phyloP scores from a whole-genome alignment of 192 early-diverging fungal species.

The Podila clonocystis region DNA sequence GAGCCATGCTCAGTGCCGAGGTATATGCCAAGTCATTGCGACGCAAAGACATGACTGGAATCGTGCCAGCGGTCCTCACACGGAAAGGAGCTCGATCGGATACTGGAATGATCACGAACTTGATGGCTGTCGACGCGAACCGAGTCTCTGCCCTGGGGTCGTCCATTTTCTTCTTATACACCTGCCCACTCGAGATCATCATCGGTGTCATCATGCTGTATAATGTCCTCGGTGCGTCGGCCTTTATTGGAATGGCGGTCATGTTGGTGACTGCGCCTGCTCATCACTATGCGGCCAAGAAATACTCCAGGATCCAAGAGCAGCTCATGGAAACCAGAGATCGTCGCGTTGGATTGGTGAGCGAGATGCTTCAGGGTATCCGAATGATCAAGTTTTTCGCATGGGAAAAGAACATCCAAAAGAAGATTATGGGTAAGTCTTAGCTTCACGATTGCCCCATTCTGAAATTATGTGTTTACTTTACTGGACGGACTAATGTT shows the following conservation, averaged over 20 bases:
- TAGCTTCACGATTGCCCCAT: background rate
- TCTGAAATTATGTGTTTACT: too few species aligned
- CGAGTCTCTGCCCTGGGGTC: slow-evolving; percentile 67
- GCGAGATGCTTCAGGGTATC: slow-evolving; percentile 83
- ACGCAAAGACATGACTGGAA: slow-evolving; percentile 55
- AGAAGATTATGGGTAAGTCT: slow-evolving; percentile 68
- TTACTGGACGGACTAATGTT: too few species aligned
- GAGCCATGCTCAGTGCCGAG: slow-evolving; percentile 61
- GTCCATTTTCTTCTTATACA: slow-evolving; percentile 72
- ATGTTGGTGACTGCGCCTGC: slow-evolving; percentile 74
- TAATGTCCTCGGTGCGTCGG: slow-evolving; percentile 77
- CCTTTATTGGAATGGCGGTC: slow-evolving; percentile 80
- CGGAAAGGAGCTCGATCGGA: slow-evolving; percentile 33
- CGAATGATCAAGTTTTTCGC: slow-evolving; percentile 91
- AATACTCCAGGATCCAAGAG: slow-evolving; percentile 63
- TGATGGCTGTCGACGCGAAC: slow-evolving; percentile 80
- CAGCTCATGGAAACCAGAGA: slow-evolving; percentile 70
- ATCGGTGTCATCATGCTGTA: slow-evolving; percentile 77
- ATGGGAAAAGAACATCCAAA: slow-evolving; percentile 79
- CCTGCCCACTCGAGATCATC: slow-evolving; percentile 73
- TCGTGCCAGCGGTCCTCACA: slow-evolving; percentile 11
- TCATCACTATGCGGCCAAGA: slow-evolving; percentile 64
- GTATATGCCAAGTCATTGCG: slow-evolving; percentile 62
- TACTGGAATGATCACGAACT: slow-evolving; percentile 76
- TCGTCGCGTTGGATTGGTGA: slow-evolving; percentile 79